These are phyloP conservation scores for Pichia terricola DNA, from an alignment of 1,139 yeast genomes.

Conservation along the genomic window DNA sequence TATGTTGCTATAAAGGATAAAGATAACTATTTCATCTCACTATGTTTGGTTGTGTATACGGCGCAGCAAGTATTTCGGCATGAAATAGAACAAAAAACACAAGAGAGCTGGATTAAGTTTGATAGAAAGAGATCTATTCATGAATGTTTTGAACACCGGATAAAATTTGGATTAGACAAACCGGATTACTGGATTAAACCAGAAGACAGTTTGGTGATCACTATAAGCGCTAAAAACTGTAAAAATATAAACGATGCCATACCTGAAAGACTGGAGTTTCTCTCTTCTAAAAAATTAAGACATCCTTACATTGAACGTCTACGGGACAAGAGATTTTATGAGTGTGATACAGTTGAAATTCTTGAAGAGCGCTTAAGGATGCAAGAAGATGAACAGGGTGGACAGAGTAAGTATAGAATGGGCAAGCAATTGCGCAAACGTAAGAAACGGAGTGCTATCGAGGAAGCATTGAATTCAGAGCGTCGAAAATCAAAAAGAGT, in stretches of 20 bases:
- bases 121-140: neutral
- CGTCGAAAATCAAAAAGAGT: neutral
- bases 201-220: constrained; percentile 65
- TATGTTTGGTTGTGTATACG: constrained; percentile 83
- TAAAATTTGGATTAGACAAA: constrained; percentile 38
- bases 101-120: constrained; percentile 48
- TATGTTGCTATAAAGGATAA: constrained; percentile 9
- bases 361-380: too few species aligned
- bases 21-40: constrained; percentile 37
- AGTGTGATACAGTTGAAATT: constrained; percentile 46
- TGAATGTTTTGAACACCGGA: constrained; percentile 43
- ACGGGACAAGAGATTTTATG: constrained; percentile 58
- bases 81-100: constrained; percentile 47
- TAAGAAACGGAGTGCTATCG: neutral
- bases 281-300: constrained; percentile 61
- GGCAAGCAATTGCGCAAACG: neutral
- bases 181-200: constrained; percentile 83
- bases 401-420: neutral
- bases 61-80: constrained; percentile 55
- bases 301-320: constrained; percentile 33
- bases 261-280: constrained; percentile 31
- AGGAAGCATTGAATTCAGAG: neutral
- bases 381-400: neutral
- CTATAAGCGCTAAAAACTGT: constrained; percentile 56
- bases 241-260: neutral